Base-by-base conservation (phyloP, 1,284 basidiomycete genomes). In the Blastosporella zonata region DNA sequence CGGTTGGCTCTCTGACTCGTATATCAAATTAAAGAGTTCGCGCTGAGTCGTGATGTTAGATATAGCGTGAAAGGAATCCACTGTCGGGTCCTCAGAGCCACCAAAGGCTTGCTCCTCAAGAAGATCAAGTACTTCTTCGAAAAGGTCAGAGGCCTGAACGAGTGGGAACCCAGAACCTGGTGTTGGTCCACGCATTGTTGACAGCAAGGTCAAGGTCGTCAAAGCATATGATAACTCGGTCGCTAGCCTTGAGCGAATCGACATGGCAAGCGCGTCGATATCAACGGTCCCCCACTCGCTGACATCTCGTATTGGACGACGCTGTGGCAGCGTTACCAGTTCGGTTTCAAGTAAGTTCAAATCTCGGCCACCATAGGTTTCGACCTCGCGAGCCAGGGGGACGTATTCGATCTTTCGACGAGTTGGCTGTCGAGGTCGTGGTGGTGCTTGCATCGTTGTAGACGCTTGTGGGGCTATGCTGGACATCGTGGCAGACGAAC, bases 391-490 rank as follows among this genome's bases (percentile, higher is more conserved):
- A 8, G 81, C 80, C 13, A 92, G 71, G 0, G 96, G 96, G 21
- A 89, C 74, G 64, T 98, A 99, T 70, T 94, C 90, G 58, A 98
- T 90, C 68, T 88, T 91, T 60, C 90, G 86, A 51, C 92, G 81
- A 29, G 81, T 70, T 25, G 71, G 68, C 56, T 77, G 79, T 45
- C 71, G 72, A 40, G 71, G 58, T 45, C 68, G 67, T 42, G 59
- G 56, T 25, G 63, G 58, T 28, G 49, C 47, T 33, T 62, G 52
- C 54, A 62, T 62, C 31, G 62, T 43, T 43, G 59, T 44, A 36
- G 43, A 36, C 38, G 57, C 47, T 50, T 57, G 51, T 29, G 57
- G 49, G 55, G 53, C 43, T 41, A 55, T 39, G 34, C 43, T 43
- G 51, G 52, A 50, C 20, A 52, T 53, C 45, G 52, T 47, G 41